These are phyloP conservation scores for Cryptosporidium ryanae DNA, from an alignment of 169 alveolate genomes.

Conservation along the genomic window DNA sequence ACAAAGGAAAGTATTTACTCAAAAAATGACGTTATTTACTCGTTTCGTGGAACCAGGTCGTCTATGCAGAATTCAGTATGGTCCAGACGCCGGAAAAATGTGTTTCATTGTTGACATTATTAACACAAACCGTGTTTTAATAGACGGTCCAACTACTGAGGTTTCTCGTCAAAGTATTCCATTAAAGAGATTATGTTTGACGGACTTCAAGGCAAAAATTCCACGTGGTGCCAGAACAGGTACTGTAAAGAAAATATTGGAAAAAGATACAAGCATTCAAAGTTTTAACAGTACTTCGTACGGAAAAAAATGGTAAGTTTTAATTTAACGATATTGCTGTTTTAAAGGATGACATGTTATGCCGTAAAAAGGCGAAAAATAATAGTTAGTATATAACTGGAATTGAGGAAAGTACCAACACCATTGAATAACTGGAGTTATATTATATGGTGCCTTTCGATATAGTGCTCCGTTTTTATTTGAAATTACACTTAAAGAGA, in stretches of 20 bases:
- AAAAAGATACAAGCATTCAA: constrained; percentile 81
- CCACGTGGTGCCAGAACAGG: constrained; percentile 89
- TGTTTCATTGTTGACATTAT: constrained; percentile 90
- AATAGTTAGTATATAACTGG: neutral
- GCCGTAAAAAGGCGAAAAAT: neutral
- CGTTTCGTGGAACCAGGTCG: constrained; percentile 94
- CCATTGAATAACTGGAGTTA: too few relatives aligned
- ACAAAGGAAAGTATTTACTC: neutral
- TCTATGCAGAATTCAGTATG: constrained; percentile 90
- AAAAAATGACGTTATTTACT: constrained; percentile 84
- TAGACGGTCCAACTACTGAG: constrained; percentile 90
- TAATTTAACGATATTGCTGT: neutral
- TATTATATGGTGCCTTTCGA: too few relatives aligned
- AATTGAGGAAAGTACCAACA: too few relatives aligned
- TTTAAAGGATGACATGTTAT: constrained; percentile 53
- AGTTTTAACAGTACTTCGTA: constrained; percentile 83
- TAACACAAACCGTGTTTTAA: constrained; percentile 87
- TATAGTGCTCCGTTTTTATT: too few relatives aligned
- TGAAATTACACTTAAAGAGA: neutral
- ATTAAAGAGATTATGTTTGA: constrained; percentile 86
- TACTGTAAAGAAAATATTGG: constrained; percentile 83
- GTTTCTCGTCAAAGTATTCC: constrained; percentile 91
- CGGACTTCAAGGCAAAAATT: constrained; percentile 87
- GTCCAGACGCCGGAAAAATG: constrained; percentile 93
- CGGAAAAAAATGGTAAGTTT: constrained; percentile 85